Base-by-base conservation (phyloP, 2,329 filamentous ascomycete species). In the Niveomyces coronatus region DNA sequence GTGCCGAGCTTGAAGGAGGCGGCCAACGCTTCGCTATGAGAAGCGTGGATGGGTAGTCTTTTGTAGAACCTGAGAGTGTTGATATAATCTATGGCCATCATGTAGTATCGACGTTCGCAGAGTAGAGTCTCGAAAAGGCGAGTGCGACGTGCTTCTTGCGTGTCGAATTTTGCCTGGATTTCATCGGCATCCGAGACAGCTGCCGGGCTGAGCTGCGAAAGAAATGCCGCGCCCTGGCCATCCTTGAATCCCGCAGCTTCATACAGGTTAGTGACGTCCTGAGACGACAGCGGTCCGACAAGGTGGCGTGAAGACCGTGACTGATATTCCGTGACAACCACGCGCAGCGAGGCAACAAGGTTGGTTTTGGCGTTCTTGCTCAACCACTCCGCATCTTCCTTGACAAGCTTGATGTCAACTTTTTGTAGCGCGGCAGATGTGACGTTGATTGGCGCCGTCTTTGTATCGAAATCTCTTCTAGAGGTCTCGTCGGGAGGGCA, bases 251-350 rank as follows among this genome's bases (percentile, higher is more conserved):
- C 82, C 10, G 81, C 74, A 13, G 82, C 82, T 50, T 83, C 82
- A 50, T 83, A 79, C 31, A 93, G 63, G 50, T 85, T 87, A 40
- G 79, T 71, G 13, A 78, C 68, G 64, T 93, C 85, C 49, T 91
- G 85, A 32, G 80, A 78, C 1, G 85, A 86, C 40, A 89, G 75
- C 1, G 78, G 76, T 11, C 73, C 74, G 29, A 78, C 67, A 2
- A 95, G 71, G 49, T 87, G 79, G 31, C 70, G 69, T n/a, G 76
- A 69, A n/a, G 86, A 67, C 24, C 86, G 76, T 46, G 74, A 75
- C 61, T 96, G 89, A 68, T 82, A 84, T 68, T 96, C 91, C 31
- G 91, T 63, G 6, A 93, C 65, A 3, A 80, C 80, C 30, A 94
- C 69, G 43, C 91, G 76, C 51, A 98, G 67, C 18, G 89, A 87